Base-by-base conservation (phyloP, 1,139 yeast species). In the Candida glucosophila region DNA sequence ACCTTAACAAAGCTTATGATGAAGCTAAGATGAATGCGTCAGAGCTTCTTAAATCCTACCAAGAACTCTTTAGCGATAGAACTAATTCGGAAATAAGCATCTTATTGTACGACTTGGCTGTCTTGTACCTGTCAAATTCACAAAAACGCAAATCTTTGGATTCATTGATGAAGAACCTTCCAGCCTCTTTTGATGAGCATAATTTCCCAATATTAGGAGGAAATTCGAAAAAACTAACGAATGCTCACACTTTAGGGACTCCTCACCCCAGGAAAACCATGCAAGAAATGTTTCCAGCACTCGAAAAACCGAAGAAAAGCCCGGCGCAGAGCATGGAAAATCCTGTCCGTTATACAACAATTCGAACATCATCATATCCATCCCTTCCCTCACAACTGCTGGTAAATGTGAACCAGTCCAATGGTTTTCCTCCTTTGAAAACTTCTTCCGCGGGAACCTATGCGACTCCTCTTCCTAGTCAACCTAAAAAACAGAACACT, bases 101-200 rank as follows among this genome's bases (percentile, higher is more conserved):
- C 11, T 50, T 79, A 24, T 36, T 77, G 6, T 66, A 62, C 30
- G 86, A 77, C 36, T 55, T 76, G 29, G 53, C 75, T 2, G 77
- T 73, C 33, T 49, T 77, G 9, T 72, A 65, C 39, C 64, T 75
- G 1, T 43, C 23, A 44, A 44, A 22, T 48, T 40, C 53, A 2
- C 61, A 53, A 13, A 46, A 47, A 26, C 44, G 49, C 24, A 43
- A 42, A 17, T 47, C 43, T 20, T 47, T 61, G 24, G 40, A 41
- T 15, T 37, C 44, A 4, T 40, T 54, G 2, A 42, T 51, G 6
- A 41, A 40, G n/a, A 49, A 44, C 18, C 35, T 50, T 26, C 41
- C 37, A 12, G 30, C 32, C 17, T 36, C 41, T 15, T 40, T 41
- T 15, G 50, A 45, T 11, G 32, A 28, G 8, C 52, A 48, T 12